phyloP scores from a whole-genome alignment of 768 basidiomycete species.

The Ephemerocybe angulata region DNA sequence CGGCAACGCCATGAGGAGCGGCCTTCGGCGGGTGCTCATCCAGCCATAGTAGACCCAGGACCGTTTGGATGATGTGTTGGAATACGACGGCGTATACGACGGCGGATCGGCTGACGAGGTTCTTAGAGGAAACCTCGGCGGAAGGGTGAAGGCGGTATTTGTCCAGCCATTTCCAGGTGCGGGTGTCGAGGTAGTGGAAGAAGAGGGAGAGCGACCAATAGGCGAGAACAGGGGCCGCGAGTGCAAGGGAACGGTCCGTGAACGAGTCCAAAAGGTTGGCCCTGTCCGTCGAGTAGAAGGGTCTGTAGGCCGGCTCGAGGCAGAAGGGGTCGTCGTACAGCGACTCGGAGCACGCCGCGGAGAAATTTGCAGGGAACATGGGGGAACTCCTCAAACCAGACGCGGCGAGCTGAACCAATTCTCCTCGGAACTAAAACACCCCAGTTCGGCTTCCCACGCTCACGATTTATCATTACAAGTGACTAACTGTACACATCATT shows the following conservation, averaged over 20 bases:
- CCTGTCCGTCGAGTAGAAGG: slow-evolving; percentile 53
- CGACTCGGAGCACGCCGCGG: slow-evolving; percentile 32
- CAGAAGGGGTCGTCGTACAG: slow-evolving; percentile 35
- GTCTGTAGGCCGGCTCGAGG: slow-evolving; percentile 31
- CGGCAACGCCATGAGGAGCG: slow-evolving; percentile 37
- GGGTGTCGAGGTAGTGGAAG: slow-evolving; percentile 82
- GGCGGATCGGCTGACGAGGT: slow-evolving; percentile 64
- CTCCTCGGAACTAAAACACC: neutral
- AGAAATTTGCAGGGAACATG: slow-evolving; percentile 32
- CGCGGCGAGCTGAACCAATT: slow-evolving; percentile 4
- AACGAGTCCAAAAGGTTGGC: slow-evolving; percentile 49
- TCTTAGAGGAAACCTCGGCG: slow-evolving; percentile 68
- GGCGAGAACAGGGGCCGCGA: slow-evolving; percentile 69
- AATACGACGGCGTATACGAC: slow-evolving; percentile 80
- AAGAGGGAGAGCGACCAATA: slow-evolving; percentile 83
- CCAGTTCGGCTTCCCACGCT: neutral
- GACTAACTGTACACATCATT: neutral
- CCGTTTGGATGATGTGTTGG: slow-evolving; percentile 85
- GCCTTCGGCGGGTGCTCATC: slow-evolving; percentile 35
- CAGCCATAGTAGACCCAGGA: slow-evolving; percentile 67
- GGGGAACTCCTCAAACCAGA: slow-evolving; percentile 3
- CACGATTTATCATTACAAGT: neutral
- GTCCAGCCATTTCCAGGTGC: slow-evolving; percentile 72
- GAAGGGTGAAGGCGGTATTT: slow-evolving; percentile 87
- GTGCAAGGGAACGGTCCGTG: slow-evolving; percentile 67